Evolutionary conservation across 2,329 filamentous ascomycete genomes (phyloP), one percentile per base, ranked within the genome.

Genomic region (Pseudonectria buxi): DNA sequence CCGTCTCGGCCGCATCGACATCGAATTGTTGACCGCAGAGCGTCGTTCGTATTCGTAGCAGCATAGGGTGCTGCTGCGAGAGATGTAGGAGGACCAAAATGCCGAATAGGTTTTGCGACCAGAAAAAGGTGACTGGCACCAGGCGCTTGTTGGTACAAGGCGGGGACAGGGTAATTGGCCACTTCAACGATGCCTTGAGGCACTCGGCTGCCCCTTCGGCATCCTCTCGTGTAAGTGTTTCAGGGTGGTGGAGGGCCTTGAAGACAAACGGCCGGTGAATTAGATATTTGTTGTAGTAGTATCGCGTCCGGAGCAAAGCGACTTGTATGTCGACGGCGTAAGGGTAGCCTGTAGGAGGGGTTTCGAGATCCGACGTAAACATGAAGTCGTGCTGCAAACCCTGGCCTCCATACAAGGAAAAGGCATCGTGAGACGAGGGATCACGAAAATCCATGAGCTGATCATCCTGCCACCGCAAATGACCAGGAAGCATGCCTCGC

Each of bases 61-160:
- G 50, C 37, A 72, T 67, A 1, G 65, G 64, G 29, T 74, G 68
- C 37, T 72, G 68, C 13, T 61, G 63, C 10, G 71, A 71, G 43
- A 79, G 60, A 28, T 75, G 69, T 25, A 81, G 50, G 13, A 81
- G 61, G 30, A 81, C 47, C 15, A 81, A 58, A 15, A 78, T 71
- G 4, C 71, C 71, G 29, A 81, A 63, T 28, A 81, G 64, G 40
- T 77, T 78, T 44, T 80, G 75, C 7, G 74, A 75, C 71, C 76
- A 81, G 35, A 76, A 74, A 49, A 78, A 80, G 2, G 74, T 48
- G 37, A 72, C 70, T 1, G 76, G 76, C 1, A 81, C 58, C 5
- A 81, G 62, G 25, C 76, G 61, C 55, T 81, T 81, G 51, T 70
- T 70, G 35, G 68, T 62, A 41, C 70, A 71, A 1, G 71, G 65